Base-by-base conservation (phyloP, 768 basidiomycete genomes). In the Lactarius trivialis region DNA sequence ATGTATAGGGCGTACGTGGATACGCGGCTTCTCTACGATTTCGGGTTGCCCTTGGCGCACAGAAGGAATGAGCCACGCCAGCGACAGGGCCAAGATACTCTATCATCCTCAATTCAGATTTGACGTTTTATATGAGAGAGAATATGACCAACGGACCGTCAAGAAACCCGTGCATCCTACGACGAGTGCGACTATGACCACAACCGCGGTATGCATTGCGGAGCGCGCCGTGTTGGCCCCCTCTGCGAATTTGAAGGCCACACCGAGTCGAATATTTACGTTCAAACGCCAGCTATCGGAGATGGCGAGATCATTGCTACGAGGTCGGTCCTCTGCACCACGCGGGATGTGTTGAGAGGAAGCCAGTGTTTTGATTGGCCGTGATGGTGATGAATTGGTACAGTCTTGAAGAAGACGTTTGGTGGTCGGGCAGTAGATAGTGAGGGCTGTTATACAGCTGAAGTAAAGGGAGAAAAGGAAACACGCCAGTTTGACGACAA, bases 401-500 rank as follows among this genome's bases (percentile, higher is more conserved):
- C 55, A n/a, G 43, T 12, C 45, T 26, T 11, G 50, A 34, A 55
- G 36, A 45, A 56, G 33, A 36, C 43, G 58, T 12, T 41, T 56
- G 43, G 54, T 30, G 2, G 30, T 60, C 8, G 53, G 59, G 55
- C 55, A 58, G n/a, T 57, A 66, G 28, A 65, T 30, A 34, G 56
- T 33, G 34, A 67, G 63, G 7, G 55, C 56, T 50, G 54, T 49
- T 30, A 60, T 49, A 57, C 63, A 67, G 15, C 64, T 61, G 36
- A 58, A 50, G 14, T 64, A 65, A 50, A 65, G 49, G 36, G 63
- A 64, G 36, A 57, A 60, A 41, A 59, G 50, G 34, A 55, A 15
- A 41, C 51, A 65, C 60, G 66, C 66, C 66, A 67, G 66, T 49
- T 67, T 67, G 56, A 58, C 32, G 41, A 45, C 19, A 12, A 39